Percentiles rank a stretch among this genome's conserved stretches.
Conservation (phyloP, 2,329 filamentous ascomycete genomes). For the Ophiostoma quercus region DNA sequence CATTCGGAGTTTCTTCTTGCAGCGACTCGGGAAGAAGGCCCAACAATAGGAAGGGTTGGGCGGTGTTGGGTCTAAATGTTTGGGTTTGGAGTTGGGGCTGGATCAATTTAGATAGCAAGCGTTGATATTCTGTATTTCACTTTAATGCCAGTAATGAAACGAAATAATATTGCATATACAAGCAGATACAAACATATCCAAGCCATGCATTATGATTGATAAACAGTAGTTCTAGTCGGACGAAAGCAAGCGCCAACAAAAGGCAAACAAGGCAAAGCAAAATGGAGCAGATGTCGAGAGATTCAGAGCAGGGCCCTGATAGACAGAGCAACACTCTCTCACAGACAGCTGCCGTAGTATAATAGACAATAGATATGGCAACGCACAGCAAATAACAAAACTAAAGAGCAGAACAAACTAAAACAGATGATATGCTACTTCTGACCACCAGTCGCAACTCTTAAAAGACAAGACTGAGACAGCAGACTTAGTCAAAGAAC, state of each 20-base stretch:
- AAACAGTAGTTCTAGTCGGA: conserved; percentile 3
- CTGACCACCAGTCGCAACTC: neutral
- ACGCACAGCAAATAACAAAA: neutral
- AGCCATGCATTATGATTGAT: conserved; percentile 9
- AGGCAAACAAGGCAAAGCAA: neutral
- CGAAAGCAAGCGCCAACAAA: conserved; percentile 12
- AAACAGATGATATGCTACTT: conserved; percentile 9
- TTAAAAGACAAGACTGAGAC: neutral
- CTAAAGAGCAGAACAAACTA: neutral
- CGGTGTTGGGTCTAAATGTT: neutral
- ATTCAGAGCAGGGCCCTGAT: neutral
- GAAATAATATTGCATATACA: neutral
- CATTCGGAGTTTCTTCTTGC: conserved; percentile 27
- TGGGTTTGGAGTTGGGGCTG: neutral
- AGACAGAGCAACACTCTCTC: neutral
- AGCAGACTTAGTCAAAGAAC: conserved; percentile 67
- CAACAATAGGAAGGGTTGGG: neutral
- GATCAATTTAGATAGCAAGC: neutral
- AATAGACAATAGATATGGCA: neutral
- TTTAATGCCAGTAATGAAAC: neutral
- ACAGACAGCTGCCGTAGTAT: neutral
- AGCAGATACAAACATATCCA: neutral
- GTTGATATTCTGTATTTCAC: neutral
- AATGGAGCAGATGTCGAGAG: neutral
- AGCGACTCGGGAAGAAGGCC: conserved; percentile 15